phyloP scores from a whole-genome alignment of 768 basidiomycete species.

The Lentinula lateritia region DNA sequence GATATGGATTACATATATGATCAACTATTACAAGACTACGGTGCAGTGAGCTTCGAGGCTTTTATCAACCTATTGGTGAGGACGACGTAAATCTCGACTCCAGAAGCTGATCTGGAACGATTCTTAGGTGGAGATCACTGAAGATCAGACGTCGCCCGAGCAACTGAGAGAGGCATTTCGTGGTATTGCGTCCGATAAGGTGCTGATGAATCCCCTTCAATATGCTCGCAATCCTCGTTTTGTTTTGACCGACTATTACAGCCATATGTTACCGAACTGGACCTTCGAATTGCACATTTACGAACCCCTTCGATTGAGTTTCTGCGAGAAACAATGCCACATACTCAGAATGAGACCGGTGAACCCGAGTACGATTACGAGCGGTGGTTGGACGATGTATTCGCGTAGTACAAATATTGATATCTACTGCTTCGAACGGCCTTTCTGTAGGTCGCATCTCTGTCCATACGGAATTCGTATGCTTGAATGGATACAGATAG shows the following conservation, averaged over 20 bases:
- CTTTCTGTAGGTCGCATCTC: too few relatives aligned
- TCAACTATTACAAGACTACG: constrained; percentile 74
- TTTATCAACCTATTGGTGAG: constrained; percentile 89
- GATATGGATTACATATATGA: constrained; percentile 83
- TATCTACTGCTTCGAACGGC: background rate
- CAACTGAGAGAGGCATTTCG: constrained; percentile 93
- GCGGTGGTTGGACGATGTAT: constrained; percentile 75
- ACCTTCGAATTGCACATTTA: constrained; percentile 79
- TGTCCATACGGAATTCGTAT: too few relatives aligned
- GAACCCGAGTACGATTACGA: constrained; percentile 80
- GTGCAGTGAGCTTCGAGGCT: constrained; percentile 87
- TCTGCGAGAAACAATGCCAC: constrained; percentile 78
- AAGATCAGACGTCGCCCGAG: constrained; percentile 90
- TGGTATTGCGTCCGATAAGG: constrained; percentile 87
- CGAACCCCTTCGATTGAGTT: constrained; percentile 75
- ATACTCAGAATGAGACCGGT: constrained; percentile 39
- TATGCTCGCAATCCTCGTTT: constrained; percentile 8
- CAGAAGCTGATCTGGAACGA: background rate
- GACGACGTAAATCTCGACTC: background rate
- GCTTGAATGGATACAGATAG: too few relatives aligned
- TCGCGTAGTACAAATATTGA: constrained; percentile 35
- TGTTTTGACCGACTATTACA: constrained; percentile 23
- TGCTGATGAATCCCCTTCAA: constrained; percentile 20
- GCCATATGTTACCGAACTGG: constrained; percentile 92
- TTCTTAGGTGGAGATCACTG: constrained; percentile 86